Evolutionary conservation across 1,139 yeast genomes (phyloP).

Genomic region (Yamadazyma mexicana): DNA sequence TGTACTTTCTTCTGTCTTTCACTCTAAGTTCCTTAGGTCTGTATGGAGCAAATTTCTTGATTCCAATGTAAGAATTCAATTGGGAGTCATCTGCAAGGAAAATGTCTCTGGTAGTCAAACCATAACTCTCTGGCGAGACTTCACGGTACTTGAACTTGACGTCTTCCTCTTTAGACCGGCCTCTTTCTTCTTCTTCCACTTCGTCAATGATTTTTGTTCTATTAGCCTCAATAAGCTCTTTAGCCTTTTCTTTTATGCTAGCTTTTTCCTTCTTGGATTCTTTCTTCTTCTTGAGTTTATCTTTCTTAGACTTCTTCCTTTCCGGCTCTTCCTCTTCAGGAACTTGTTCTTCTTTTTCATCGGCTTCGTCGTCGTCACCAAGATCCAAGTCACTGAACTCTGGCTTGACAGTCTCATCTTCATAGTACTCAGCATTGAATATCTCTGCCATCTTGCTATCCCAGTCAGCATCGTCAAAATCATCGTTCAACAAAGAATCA

Average conservation of each 20-base stretch:
- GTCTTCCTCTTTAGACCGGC: constrained; percentile 42
- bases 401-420: constrained; percentile 49
- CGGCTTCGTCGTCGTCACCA: constrained; percentile 27
- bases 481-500: constrained; percentile 75
- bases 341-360: constrained; percentile 33
- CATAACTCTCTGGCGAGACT: constrained; percentile 93
- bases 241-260: constrained; percentile 65
- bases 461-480: constrained; percentile 92
- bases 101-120: constrained; percentile 83
- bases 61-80: constrained; percentile 78
- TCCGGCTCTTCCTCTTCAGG: constrained; percentile 23
- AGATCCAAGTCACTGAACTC: constrained; percentile 33
- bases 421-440: constrained; percentile 80
- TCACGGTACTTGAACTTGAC: constrained; percentile 81
- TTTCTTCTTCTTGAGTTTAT: constrained; percentile 54
- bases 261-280: constrained; percentile 63
- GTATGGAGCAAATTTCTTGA: constrained; percentile 93
- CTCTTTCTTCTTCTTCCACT: constrained; percentile 65
- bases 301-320: constrained; percentile 48
- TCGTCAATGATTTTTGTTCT: constrained; percentile 53
- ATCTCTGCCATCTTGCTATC: constrained; percentile 82
- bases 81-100: constrained; percentile 86
- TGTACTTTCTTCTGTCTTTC: constrained; percentile 83
- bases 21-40: constrained; percentile 70
- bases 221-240: constrained; percentile 59